Conservation (phyloP, 305 asterid species). For the Fraxinus ornus region DNA sequence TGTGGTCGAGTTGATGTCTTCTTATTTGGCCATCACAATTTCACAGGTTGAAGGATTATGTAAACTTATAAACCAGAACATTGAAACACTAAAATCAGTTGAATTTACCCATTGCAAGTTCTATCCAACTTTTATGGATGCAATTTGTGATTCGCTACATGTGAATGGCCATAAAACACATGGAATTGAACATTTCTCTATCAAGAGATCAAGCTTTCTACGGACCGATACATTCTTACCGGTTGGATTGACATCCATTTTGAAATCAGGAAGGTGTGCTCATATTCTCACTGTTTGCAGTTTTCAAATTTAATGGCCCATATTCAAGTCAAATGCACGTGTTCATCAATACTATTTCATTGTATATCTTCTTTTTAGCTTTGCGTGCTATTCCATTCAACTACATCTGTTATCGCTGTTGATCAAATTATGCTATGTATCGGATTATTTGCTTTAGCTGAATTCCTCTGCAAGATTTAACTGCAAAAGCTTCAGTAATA, state of each 20-base stretch:
- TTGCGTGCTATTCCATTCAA: background rate
- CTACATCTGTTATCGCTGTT: background rate
- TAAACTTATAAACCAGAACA: slow-evolving; percentile 65
- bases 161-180: slow-evolving; percentile 54
- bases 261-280: slow-evolving; percentile 69
- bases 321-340: slow-evolving; percentile 13
- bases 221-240: slow-evolving; percentile 56
- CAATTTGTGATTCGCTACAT: slow-evolving; percentile 63
- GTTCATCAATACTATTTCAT: slow-evolving; percentile 2
- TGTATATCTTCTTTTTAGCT: background rate
- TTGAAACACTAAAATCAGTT: slow-evolving; percentile 60
- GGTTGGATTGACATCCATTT: slow-evolving; percentile 54
- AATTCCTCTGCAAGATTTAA: background rate
- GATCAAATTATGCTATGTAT: background rate
- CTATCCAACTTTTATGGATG: slow-evolving; percentile 56
- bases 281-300: slow-evolving; percentile 6
- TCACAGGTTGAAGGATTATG: slow-evolving; percentile 86
- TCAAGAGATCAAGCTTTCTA: slow-evolving; percentile 81
- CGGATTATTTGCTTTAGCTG: background rate
- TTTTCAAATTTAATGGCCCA: slow-evolving; percentile 4
- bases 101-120: slow-evolving; percentile 88
- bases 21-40: slow-evolving; percentile 27
- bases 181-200: slow-evolving; percentile 73
- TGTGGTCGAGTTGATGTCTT: slow-evolving; percentile 22
- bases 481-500: background rate